Conservation (phyloP, 192 early-diverging fungal genomes). For the Gigaspora rosea region DNA sequence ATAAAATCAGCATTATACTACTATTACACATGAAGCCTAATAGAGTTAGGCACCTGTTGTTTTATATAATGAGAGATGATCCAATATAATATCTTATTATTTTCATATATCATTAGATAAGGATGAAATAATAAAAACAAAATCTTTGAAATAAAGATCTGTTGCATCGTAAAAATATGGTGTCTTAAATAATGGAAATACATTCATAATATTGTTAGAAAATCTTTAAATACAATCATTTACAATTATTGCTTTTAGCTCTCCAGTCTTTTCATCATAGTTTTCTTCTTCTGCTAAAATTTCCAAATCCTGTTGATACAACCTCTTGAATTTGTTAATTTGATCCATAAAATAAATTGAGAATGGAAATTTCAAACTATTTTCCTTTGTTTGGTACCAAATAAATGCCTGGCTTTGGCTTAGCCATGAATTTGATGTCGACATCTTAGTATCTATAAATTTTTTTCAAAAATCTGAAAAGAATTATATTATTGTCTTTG, state of each 20-base stretch:
- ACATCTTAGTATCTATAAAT: slow-evolving; percentile 23
- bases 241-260: neutral
- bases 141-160: neutral
- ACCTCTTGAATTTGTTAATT: slow-evolving; percentile 20
- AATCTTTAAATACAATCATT: neutral
- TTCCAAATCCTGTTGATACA: neutral
- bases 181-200: neutral
- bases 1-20: too few species aligned
- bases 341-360: slow-evolving; percentile 11
- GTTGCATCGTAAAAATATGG: neutral
- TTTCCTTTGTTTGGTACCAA: neutral
- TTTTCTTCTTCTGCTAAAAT: neutral
- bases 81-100: neutral
- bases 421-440: neutral
- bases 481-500: too few species aligned
- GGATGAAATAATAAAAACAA: neutral
- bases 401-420: slow-evolving; percentile 27
- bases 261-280: neutral
- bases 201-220: neutral
- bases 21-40: too few species aligned
- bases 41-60: neutral
- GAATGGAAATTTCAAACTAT: slow-evolving; percentile 12
- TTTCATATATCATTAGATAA: neutral
- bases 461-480: slow-evolving; percentile 21
- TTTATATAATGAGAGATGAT: neutral